Base-by-base conservation (phyloP, 208 protist species). In the Crithidia acanthocephali region DNA sequence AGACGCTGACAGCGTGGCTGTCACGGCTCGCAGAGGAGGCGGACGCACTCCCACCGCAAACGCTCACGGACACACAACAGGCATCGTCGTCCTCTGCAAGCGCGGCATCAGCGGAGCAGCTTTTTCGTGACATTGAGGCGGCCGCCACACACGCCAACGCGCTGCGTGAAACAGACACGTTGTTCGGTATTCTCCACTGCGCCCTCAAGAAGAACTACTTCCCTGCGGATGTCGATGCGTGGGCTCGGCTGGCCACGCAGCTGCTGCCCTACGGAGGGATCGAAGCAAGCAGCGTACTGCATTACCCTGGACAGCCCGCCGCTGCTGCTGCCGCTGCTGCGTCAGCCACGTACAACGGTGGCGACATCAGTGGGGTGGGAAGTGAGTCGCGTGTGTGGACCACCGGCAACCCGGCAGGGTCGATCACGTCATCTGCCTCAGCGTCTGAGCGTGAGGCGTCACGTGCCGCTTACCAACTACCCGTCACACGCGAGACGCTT, bases 161-260 rank as follows among this genome's bases (percentile, higher is more conserved):
- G 0, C 50, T 92, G 28, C 82, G 85, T 48, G 91, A 96, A 65
- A 91, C 87, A 0, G 91, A 96, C 62, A 86, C 87, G 7, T 53
- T 92, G 3, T 72, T 84, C 22, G 68, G 71, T 22, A 33, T 94
- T 47, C 72, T 86, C 8, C 74, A 85, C 37, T 58, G 51, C 10
- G 66, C 93, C 2, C 44, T 88, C 2, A 52, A 30, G 15, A 81
- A 80, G 45, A 55, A 74, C 2, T 45, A 79, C 16, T 79, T 62
- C 33, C 88, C 86, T 0, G 20, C 80, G 7, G 68, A 69, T 30
- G 33, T 44, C 1, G 32, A 61, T 18, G 23, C 55, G 25, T 96
- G 88, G 88, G 58, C 80, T 5, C 56, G 59, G 32, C 74, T 96
- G 35, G 80, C 83, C 20, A 47, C 78, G 58, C 68, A 75, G 28